Percentiles rank a stretch among this genome's conserved stretches.
Conservation (phyloP, 1,139 yeast genomes). For the Kurtzmaniella quercitrusa region DNA sequence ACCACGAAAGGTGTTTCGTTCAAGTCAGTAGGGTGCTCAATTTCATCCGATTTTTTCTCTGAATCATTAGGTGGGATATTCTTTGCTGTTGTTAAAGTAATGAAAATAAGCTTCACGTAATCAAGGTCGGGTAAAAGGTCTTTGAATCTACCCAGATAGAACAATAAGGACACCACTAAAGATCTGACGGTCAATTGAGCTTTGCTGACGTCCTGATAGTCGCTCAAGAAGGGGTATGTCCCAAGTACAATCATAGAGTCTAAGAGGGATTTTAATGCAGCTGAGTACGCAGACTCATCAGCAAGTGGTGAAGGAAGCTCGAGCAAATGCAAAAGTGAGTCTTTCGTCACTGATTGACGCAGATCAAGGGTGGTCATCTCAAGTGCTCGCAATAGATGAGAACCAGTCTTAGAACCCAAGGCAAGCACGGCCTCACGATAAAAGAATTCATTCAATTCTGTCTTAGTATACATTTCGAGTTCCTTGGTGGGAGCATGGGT, state of each 20-base stretch:
- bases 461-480: conserved; percentile 16
- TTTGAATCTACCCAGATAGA: conserved; percentile 25
- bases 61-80: neutral
- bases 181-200: conserved; percentile 19
- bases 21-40: conserved; percentile 9
- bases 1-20: conserved; percentile 1
- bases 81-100: conserved; percentile 9
- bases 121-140: conserved; percentile 20
- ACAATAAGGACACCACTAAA: conserved; percentile 21
- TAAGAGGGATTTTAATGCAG: conserved; percentile 16
- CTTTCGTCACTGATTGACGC: conserved; percentile 1
- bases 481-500: neutral
- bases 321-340: conserved; percentile 1
- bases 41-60: conserved; percentile 8
- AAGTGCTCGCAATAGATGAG: conserved; percentile 19
- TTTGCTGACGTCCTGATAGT: conserved; percentile 7
- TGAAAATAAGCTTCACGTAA: conserved; percentile 23
- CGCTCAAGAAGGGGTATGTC: conserved; percentile 27
- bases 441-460: conserved; percentile 19
- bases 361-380: conserved; percentile 14
- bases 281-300: neutral
- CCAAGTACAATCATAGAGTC: conserved; percentile 27
- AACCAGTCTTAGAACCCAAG: conserved; percentile 23
- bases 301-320: conserved; percentile 3
- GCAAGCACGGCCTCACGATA: conserved; percentile 16